A percentile compares a stretch with the other conserved stretches of the same genome.
These are phyloP conservation scores for Nepenthes gracilis DNA, from an alignment of 148 eudicot species.

Conservation along the genomic window DNA sequence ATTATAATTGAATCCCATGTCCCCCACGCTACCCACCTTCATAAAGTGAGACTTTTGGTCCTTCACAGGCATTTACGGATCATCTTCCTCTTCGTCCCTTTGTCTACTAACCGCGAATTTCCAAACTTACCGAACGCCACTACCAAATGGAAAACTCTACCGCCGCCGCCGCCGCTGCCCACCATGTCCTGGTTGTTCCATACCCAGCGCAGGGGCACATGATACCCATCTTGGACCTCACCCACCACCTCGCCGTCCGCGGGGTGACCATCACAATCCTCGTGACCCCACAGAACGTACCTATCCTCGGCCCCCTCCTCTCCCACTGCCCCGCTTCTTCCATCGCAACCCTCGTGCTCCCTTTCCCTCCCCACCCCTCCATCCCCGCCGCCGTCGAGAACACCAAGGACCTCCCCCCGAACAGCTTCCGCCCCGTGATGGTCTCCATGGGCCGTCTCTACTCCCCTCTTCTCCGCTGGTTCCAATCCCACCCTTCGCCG, in stretches of 20 bases:
- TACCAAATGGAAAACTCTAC: background rate
- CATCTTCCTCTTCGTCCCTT: no score
- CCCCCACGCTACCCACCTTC: no score
- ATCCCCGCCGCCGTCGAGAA: conserved; percentile 25
- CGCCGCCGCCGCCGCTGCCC: background rate
- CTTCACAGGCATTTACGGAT: no score
- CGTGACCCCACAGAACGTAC: conserved; percentile 28
- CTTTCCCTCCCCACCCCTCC: conserved; percentile 17
- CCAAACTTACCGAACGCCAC: no score
- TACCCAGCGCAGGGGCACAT: conserved; percentile 35
- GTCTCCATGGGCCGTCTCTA: conserved; percentile 8
- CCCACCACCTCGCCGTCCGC: conserved; percentile 23
- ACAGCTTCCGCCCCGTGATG: conserved; percentile 13
- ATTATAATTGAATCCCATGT: no score
- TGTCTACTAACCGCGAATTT: no score
- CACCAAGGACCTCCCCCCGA: conserved; percentile 16
- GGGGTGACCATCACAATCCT: conserved; percentile 21
- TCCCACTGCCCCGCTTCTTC: conserved; percentile 17
- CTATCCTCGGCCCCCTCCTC: conserved; percentile 17
- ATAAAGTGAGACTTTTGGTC: no score
- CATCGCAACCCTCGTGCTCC: conserved; percentile 14
- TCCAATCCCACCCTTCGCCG: conserved; percentile 20
- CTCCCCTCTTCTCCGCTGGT: conserved; percentile 18
- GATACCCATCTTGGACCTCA: conserved; percentile 23
- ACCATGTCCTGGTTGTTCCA: conserved; percentile 28